Conservation (phyloP, 306 rosid species). For the Urtica urens region DNA sequence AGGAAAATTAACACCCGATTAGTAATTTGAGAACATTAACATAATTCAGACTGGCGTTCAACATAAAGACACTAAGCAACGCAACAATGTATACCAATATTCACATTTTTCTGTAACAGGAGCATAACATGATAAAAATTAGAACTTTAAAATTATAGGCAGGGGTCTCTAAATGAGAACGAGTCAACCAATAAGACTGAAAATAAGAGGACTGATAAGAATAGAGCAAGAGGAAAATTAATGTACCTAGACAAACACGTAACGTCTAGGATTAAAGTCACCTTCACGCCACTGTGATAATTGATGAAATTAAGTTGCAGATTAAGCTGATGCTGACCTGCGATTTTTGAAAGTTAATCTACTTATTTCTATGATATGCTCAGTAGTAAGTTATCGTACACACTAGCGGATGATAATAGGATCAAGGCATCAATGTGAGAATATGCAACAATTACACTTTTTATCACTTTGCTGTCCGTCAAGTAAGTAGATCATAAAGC, state of each 20-base stretch:
- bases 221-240: not conserved
- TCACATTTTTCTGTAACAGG: too few species aligned
- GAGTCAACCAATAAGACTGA: not conserved
- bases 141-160: too few species aligned
- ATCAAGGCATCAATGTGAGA: too few species aligned
- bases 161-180: not conserved
- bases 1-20: conserved; percentile 23
- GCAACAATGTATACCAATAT: too few species aligned
- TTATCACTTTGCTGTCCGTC: too few species aligned
- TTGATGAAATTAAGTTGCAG: conserved; percentile 59
- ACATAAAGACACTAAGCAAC: not conserved
- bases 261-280: conserved; percentile 49
- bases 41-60: not conserved
- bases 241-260: conserved; percentile 66
- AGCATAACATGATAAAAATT: too few species aligned
- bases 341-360: too few species aligned
- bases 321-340: conserved; percentile 62
- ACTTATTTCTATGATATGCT: too few species aligned
- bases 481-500: too few species aligned
- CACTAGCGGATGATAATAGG: too few species aligned
- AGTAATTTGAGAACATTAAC: not conserved
- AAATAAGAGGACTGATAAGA: not conserved
- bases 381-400: too few species aligned
- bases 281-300: conserved; percentile 37
- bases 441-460: too few species aligned